Conservation (phyloP, 305 asterid genomes). For the Fraxinus latifolia region DNA sequence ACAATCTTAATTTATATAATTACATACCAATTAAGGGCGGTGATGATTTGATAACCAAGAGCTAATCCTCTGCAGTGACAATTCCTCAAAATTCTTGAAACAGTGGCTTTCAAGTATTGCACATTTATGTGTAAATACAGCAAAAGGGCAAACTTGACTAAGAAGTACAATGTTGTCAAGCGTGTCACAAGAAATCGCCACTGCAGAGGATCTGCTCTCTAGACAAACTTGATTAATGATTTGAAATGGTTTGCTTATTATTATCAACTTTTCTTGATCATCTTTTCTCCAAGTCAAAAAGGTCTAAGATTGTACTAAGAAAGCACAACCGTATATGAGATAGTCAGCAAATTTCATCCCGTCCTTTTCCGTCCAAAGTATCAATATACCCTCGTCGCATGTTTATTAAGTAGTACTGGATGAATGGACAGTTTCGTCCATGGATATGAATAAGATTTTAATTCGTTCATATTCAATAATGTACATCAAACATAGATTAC, state of each 20-base stretch:
- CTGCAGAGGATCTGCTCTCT: conserved; percentile 19
- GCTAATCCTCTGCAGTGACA: conserved; percentile 15
- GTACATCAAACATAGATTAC: neutral
- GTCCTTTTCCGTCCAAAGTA: neutral
- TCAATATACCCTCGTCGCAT: neutral
- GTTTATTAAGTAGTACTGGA: neutral
- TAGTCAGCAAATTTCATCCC: neutral
- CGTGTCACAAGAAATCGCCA: conserved; percentile 3
- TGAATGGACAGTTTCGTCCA: neutral
- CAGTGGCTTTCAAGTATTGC: conserved; percentile 7
- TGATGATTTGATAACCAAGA: conserved; percentile 25
- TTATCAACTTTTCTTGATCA: conserved; percentile 8
- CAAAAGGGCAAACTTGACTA: neutral
- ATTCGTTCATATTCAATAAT: neutral
- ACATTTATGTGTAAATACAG: conserved; percentile 4
- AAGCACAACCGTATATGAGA: conserved; percentile 2
- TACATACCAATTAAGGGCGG: conserved; percentile 30
- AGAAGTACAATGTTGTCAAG: conserved; percentile 24
- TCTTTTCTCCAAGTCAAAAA: conserved; percentile 28
- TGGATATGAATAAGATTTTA: neutral
- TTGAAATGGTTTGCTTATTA: conserved; percentile 26
- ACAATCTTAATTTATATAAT: neutral
- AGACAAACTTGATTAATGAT: conserved; percentile 28
- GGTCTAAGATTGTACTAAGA: conserved; percentile 27
- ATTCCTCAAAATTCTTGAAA: neutral